Conservation (phyloP, 1,284 basidiomycete genomes). For the Pyrrhoderma lamaoense region DNA sequence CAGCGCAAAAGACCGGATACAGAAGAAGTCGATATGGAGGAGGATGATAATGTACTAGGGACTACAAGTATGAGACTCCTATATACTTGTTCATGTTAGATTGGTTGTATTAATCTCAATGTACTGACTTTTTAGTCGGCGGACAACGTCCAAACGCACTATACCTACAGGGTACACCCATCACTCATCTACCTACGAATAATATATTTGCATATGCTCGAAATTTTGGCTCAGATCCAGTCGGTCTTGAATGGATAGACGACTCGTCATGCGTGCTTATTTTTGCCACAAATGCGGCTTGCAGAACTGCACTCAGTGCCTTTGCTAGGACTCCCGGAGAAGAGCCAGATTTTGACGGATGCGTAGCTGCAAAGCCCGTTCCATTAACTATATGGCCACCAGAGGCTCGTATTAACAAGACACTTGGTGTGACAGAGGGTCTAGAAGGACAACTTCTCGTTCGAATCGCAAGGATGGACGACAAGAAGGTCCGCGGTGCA, state of each 20-base stretch:
- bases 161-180: conserved; percentile 59
- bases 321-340: conserved; percentile 46
- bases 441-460: conserved; percentile 56
- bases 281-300: conserved; percentile 47
- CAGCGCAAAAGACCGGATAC: conserved; percentile 49
- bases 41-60: conserved; percentile 28
- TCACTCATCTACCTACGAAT: conserved; percentile 60
- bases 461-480: conserved; percentile 61
- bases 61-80: conserved; percentile 30
- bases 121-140: background rate
- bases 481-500: conserved; percentile 69
- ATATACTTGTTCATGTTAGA: conserved; percentile 7
- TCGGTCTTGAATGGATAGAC: conserved; percentile 72
- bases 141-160: conserved; percentile 54
- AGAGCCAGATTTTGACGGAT: conserved; percentile 47
- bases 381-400: conserved; percentile 68
- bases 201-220: conserved; percentile 71
- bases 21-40: conserved; percentile 31
- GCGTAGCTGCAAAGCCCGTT: conserved; percentile 55
- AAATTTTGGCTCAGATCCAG: conserved; percentile 60
- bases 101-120: background rate
- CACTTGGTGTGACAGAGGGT: conserved; percentile 55
- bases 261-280: conserved; percentile 73
- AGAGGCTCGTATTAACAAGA: conserved; percentile 65
- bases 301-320: conserved; percentile 41